Evolutionary conservation across 495 filamentous ascomycete species (phyloP), one percentile per base, ranked within the genome.

Genomic region (Zalerion maritima): DNA sequence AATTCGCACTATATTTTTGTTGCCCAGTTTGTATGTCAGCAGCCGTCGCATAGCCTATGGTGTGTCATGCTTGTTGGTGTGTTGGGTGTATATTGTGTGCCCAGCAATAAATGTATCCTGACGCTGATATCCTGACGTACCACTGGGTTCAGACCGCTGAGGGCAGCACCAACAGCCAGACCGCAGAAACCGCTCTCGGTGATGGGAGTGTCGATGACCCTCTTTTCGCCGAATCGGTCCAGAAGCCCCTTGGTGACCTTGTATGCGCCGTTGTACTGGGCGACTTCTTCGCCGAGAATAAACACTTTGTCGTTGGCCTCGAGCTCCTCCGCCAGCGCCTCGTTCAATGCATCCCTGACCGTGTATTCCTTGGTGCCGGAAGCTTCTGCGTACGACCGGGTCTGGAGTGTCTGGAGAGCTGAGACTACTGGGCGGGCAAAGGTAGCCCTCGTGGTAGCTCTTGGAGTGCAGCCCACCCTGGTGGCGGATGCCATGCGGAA

Each of bases 191-290:
- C 89, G 38, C 78, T 82, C 60, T 97, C 89, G 25, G 89, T 97
- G 61, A 97, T 97, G 42, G 89, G 89, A 36, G 78, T 93, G 60
- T 97, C 89, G 55, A 97, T 96, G 45, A 97, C 81, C 38, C 89
- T 70, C 73, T 87, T 94, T 16, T 92, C 84, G 40, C 89, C 89
- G 52, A 97, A 97, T 40, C 89, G 78, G 57, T 97, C 89, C 45
- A 96, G 55, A 28, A 97, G 69, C 29, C 91, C 91, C 69, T 89
- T 91, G 27, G 89, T 96, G 52, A 97, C 86, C 60, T 97, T 97
- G 75, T 97, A 97, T 43, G 89, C 89, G 67, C 89, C 89, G 55
- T 97, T 94, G 62, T 96, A 97, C 61, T 97, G 89, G 43, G 89
- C 89, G 37, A 97, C 91, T 64, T 97, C 89, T 65, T 97, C 89